A percentile compares a stretch with the other conserved stretches of the same genome.
phyloP scores from a whole-genome alignment of 2,329 filamentous ascomycete species.

The Blumeriella jaapii region DNA sequence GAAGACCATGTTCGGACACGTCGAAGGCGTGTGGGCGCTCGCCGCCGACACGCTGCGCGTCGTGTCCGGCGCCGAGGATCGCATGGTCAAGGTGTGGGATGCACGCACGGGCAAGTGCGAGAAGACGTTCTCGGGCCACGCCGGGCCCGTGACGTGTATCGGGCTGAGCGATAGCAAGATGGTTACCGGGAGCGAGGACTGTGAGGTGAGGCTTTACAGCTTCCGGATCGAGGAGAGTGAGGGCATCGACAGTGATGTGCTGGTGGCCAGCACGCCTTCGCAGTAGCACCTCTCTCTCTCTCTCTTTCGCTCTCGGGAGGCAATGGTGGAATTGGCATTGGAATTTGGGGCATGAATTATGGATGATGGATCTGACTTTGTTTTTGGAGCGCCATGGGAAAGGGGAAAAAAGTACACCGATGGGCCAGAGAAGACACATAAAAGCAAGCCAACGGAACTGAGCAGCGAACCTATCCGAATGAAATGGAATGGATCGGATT shows the following conservation, averaged over 20 bases:
- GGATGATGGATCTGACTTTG: no score
- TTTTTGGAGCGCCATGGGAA: no score
- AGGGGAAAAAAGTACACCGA: no score
- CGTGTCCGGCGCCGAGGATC: conserved; percentile 83
- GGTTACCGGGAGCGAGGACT: conserved; percentile 87
- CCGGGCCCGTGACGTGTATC: conserved; percentile 85
- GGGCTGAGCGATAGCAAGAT: conserved; percentile 82
- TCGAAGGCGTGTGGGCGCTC: conserved; percentile 92
- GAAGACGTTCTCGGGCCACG: conserved; percentile 81
- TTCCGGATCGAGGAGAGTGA: conserved; percentile 34
- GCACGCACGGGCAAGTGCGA: conserved; percentile 84
- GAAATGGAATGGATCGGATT: no score
- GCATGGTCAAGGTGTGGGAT: conserved; percentile 95
- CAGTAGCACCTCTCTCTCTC: not conserved
- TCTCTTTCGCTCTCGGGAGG: no score
- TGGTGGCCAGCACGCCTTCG: conserved; percentile 2
- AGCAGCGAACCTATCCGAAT: no score
- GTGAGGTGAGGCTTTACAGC: conserved; percentile 76
- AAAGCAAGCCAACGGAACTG: no score
- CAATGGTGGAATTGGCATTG: no score
- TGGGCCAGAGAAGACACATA: no score
- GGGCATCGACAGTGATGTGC: conserved; percentile 1
- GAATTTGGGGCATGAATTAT: no score
- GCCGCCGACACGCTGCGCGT: conserved; percentile 80
- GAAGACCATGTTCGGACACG: conserved; percentile 89